Evolutionary conservation across 139 green algal genomes (phyloP).

Genomic region (Zygnema circumcarinatum): DNA sequence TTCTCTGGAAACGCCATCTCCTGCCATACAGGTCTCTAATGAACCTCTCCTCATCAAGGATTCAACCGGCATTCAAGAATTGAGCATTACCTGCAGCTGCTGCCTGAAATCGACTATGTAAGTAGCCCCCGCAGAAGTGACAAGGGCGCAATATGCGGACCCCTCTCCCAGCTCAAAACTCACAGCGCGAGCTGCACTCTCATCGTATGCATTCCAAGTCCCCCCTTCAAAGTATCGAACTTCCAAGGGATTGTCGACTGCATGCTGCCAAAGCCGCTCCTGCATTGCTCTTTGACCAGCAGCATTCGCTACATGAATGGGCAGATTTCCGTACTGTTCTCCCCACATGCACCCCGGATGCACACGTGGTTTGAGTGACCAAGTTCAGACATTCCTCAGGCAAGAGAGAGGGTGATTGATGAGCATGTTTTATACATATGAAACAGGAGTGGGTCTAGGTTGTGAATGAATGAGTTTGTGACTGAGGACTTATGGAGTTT

Average conservation of each 20-base stretch:
- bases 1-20: too few relatives aligned
- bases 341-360: neutral
- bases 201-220: conserved; percentile 42
- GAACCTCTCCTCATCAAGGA: too few relatives aligned
- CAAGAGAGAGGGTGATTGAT: neutral
- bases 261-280: conserved; percentile 28
- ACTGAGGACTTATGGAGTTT: neutral
- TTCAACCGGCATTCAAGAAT: too few relatives aligned
- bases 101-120: conserved; percentile 59
- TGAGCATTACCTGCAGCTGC: conserved; percentile 44
- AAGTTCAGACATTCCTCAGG: neutral
- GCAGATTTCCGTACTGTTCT: conserved; percentile 30
- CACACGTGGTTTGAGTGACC: neutral
- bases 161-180: conserved; percentile 56
- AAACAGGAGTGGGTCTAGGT: neutral
- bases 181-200: conserved; percentile 2
- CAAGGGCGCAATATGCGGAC: conserved; percentile 27
- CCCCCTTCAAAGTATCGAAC: conserved; percentile 32
- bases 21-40: too few relatives aligned
- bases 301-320: conserved; percentile 43
- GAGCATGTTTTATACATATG: neutral
- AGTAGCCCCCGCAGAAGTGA: neutral
- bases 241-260: conserved; percentile 30
- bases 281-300: conserved; percentile 8
- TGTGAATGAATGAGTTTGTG: neutral